A percentile compares a stretch with the other conserved stretches of the same genome.
Conservation (phyloP, 352 stramenopile species). For the Globisporangium irregulare region DNA sequence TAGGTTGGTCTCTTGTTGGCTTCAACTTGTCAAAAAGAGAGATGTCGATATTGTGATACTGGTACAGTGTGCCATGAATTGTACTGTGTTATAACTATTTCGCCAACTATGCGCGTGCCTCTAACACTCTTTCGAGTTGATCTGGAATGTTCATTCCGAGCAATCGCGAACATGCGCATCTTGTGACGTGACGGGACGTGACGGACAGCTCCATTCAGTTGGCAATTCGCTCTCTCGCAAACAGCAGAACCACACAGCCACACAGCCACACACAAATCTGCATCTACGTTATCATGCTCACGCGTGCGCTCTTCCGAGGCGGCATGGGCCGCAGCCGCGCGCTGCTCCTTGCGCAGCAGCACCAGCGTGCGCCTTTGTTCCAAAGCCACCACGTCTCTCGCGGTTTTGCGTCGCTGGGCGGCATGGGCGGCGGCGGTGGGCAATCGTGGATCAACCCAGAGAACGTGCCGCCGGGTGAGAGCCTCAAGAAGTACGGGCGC, state of each 20-base stretch:
- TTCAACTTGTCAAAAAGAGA: too few relatives aligned
- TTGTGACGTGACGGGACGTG: too few relatives aligned
- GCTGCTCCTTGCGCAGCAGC: too few relatives aligned
- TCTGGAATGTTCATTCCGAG: too few relatives aligned
- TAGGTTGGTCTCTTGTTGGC: too few relatives aligned
- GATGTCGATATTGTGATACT: too few relatives aligned
- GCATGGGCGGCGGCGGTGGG: background rate
- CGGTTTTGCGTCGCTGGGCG: conserved; percentile 15
- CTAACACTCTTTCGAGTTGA: too few relatives aligned
- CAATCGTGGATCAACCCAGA: conserved; percentile 75
- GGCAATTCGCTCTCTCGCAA: background rate
- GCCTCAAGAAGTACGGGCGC: conserved; percentile 93
- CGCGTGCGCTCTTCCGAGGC: background rate
- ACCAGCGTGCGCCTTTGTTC: background rate
- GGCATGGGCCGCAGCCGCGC: background rate
- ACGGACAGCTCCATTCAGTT: background rate
- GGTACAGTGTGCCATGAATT: too few relatives aligned
- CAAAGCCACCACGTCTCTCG: background rate
- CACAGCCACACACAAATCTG: background rate
- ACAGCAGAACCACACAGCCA: background rate
- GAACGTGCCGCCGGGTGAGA: conserved; percentile 78
- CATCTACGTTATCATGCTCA: background rate
- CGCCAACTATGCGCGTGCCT: too few relatives aligned
- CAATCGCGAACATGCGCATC: too few relatives aligned
- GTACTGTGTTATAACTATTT: too few relatives aligned